A percentile compares a stretch with the other conserved stretches of the same genome.
phyloP scores from a whole-genome alignment of 352 stramenopile species.

The Phytopythium aichiense region DNA sequence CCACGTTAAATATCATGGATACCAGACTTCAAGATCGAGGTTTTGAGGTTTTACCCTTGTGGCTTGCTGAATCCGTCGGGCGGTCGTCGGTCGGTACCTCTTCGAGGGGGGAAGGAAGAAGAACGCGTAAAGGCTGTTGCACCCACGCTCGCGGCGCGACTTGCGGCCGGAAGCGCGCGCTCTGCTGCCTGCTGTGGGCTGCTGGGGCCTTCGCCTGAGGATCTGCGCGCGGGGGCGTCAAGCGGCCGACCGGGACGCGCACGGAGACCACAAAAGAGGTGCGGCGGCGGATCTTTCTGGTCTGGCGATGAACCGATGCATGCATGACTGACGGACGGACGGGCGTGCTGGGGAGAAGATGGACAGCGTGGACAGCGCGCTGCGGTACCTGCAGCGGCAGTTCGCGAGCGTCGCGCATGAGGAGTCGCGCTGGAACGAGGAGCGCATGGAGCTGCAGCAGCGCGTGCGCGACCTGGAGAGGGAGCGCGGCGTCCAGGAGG shows the following conservation, averaged over 20 bases:
- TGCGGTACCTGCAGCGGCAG: constrained; percentile 81
- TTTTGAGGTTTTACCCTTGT: constrained; percentile 6
- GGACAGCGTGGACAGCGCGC: constrained; percentile 82
- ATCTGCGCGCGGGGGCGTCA: no score
- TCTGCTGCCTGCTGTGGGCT: no score
- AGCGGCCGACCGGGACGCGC: no score
- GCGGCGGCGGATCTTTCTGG: background rate
- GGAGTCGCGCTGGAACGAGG: constrained; percentile 70
- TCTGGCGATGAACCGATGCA: background rate
- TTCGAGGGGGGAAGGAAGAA: constrained; percentile 2
- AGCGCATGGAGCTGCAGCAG: constrained; percentile 67
- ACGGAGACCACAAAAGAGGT: background rate
- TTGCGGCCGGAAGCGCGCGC: no score
- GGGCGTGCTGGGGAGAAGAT: constrained; percentile 22
- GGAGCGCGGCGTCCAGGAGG: constrained; percentile 72
- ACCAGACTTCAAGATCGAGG: constrained; percentile 1
- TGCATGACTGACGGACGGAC: background rate
- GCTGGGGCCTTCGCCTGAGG: no score
- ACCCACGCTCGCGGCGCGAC: no score
- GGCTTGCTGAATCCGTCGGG: no score
- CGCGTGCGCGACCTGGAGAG: constrained; percentile 76
- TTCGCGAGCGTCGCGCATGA: constrained; percentile 81
- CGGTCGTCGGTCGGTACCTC: constrained; percentile 1
- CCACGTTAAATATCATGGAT: background rate
- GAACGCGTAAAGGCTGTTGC: background rate